Percentiles rank a stretch among this genome's conserved stretches.
Evolutionary conservation across 129 eudicot genomes (phyloP).

Genomic region (Flaveria brownii): DNA sequence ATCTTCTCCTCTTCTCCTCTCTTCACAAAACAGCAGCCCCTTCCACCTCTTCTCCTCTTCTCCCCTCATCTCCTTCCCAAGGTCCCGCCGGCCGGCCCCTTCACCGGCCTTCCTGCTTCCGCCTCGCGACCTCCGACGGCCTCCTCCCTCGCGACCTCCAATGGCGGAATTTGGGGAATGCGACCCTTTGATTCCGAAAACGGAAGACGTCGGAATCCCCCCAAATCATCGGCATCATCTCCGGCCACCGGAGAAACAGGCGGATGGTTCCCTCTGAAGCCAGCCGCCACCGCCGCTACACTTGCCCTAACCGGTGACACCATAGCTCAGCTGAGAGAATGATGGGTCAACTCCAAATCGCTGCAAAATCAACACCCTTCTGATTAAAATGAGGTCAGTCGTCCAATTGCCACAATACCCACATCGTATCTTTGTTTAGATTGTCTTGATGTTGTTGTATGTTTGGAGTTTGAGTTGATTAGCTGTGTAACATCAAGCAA

Average conservation of each 20-base stretch:
- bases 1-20: too few species aligned
- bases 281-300: conserved; percentile 69
- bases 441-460: background rate
- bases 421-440: background rate
- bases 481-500: too few species aligned
- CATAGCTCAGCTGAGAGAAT: conserved; percentile 72
- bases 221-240: conserved; percentile 42
- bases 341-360: conserved; percentile 46
- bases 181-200: conserved; percentile 45
- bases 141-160: too few species aligned
- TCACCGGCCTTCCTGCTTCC: too few species aligned
- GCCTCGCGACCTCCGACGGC: too few species aligned
- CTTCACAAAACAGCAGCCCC: too few species aligned
- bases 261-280: conserved; percentile 64
- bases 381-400: conserved; percentile 49
- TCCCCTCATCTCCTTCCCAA: too few species aligned
- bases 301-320: conserved; percentile 93
- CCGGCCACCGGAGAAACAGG: conserved; percentile 34
- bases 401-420: background rate
- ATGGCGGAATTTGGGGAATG: conserved; percentile 60
- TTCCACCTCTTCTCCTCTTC: too few species aligned
- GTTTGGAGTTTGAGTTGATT: too few species aligned
- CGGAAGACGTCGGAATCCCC: conserved; percentile 20
- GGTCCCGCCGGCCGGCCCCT: too few species aligned
- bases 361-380: conserved; percentile 19